Percentiles rank a stretch among this genome's conserved stretches.
Conservation (phyloP, 2,329 filamentous ascomycete genomes). For the Hypoxylon sp. region DNA sequence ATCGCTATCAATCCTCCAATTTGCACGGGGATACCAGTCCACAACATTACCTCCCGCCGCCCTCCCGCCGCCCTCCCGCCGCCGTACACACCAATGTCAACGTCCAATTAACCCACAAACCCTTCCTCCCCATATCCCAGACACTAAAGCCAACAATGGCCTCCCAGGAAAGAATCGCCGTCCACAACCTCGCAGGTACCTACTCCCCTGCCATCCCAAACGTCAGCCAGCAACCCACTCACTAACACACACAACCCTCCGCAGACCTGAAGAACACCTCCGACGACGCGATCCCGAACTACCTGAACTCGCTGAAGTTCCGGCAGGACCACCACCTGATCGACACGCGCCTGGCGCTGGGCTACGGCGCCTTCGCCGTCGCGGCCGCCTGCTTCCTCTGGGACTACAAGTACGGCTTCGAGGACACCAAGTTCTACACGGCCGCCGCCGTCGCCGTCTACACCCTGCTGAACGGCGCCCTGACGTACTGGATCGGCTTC, state of each 20-base stretch:
- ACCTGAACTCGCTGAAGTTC: conserved; percentile 90
- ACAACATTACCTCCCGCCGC: conserved; percentile 1
- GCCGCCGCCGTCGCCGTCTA: conserved; percentile 83
- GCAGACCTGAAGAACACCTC: conserved; percentile 95
- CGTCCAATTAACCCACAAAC: not conserved
- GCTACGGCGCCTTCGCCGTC: conserved; percentile 84
- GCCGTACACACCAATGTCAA: not conserved
- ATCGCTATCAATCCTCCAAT: conserved; percentile 13
- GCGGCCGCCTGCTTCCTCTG: conserved; percentile 87
- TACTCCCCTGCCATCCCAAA: conserved; percentile 1
- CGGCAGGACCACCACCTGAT: conserved; percentile 82
- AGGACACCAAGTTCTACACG: conserved; percentile 84
- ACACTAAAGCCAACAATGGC: conserved; percentile 53
- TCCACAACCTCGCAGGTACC: conserved; percentile 75
- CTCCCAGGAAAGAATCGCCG: conserved; percentile 69
- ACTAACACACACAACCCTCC: conserved; percentile 34
- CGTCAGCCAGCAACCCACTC: conserved; percentile 8
- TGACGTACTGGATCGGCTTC: conserved; percentile 86
- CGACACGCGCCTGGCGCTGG: conserved; percentile 85
- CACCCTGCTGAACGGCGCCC: conserved; percentile 78
- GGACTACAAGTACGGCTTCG: conserved; percentile 93
- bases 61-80: too few species aligned
- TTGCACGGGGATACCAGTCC: not conserved
- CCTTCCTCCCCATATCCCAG: not conserved
- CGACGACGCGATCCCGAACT: conserved; percentile 94